phyloP scores from a whole-genome alignment of 495 filamentous ascomycete species.

The Neurospora sp. region DNA sequence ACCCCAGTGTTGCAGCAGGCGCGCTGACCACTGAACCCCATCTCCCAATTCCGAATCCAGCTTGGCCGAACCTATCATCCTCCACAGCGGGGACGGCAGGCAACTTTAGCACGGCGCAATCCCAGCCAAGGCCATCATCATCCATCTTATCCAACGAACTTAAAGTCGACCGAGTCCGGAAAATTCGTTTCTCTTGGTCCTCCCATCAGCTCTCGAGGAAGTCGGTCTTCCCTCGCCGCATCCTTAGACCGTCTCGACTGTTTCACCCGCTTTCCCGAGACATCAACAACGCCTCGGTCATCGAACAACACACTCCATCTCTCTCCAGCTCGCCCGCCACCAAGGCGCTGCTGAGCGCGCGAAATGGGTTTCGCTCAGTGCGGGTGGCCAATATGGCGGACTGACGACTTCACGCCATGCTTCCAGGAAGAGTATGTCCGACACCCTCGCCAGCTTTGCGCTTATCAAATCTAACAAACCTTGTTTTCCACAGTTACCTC shows the following conservation, averaged over 20 bases:
- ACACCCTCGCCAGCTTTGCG: neutral
- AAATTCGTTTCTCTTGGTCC: neutral
- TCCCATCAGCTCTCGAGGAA: neutral
- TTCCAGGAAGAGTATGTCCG: slow-evolving; percentile 77
- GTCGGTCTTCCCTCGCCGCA: neutral
- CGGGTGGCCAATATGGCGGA: slow-evolving; percentile 67
- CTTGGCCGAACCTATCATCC: neutral
- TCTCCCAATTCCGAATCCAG: neutral
- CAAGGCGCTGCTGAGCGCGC: slow-evolving; percentile 7
- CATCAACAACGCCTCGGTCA: neutral
- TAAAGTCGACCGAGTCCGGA: neutral
- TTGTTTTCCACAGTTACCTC: slow-evolving; percentile 55
- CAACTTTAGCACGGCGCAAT: neutral
- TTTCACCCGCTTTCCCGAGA: neutral
- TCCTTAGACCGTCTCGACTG: neutral
- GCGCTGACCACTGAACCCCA: neutral
- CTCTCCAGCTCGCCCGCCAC: slow-evolving; percentile 5
- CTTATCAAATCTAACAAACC: neutral
- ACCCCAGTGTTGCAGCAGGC: neutral
- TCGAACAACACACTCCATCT: neutral
- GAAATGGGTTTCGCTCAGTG: slow-evolving; percentile 59
- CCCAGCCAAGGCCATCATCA: neutral
- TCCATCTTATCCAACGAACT: neutral
- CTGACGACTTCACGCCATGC: slow-evolving; percentile 82
- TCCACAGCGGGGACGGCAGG: neutral